Evolutionary conservation across 257 asterid species (phyloP).

Genomic region (Rubia yunnanensis): DNA sequence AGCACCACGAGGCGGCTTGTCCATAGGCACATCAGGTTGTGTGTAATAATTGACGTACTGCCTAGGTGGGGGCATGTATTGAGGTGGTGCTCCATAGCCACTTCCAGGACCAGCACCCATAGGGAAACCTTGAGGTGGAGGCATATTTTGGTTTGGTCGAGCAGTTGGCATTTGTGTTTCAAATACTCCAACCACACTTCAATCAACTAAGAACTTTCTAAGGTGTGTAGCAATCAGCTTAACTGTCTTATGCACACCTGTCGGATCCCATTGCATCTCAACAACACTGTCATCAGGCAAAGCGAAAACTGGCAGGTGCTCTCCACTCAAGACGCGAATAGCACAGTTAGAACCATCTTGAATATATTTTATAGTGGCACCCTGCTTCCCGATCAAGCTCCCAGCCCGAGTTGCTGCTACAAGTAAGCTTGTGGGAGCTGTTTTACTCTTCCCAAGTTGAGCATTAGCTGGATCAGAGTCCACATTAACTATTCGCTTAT

Average conservation of each 20-base stretch:
- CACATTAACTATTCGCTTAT: slow-evolving; percentile 53
- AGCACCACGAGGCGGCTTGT: slow-evolving; percentile 46
- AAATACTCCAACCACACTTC: slow-evolving; percentile 69
- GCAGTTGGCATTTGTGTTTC: slow-evolving; percentile 59
- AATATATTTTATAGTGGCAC: slow-evolving; percentile 74
- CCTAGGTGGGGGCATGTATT: slow-evolving; percentile 48
- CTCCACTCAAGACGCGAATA: slow-evolving; percentile 77
- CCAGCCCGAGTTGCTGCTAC: slow-evolving; percentile 91
- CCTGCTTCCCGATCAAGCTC: slow-evolving; percentile 90
- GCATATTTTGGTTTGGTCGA: slow-evolving; percentile 51
- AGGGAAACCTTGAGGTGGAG: too few relatives aligned
- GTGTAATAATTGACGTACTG: slow-evolving; percentile 60
- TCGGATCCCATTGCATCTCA: slow-evolving; percentile 87
- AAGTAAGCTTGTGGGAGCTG: slow-evolving; percentile 64
- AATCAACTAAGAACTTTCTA: slow-evolving; percentile 80
- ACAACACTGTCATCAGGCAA: slow-evolving; percentile 78
- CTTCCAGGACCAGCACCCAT: too few relatives aligned
- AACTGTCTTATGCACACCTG: slow-evolving; percentile 60
- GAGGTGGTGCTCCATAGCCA: too few relatives aligned
- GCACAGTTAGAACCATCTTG: slow-evolving; percentile 71
- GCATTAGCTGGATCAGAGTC: slow-evolving; percentile 46
- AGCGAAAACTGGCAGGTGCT: slow-evolving; percentile 68
- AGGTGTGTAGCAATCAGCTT: slow-evolving; percentile 70
- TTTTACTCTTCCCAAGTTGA: slow-evolving; percentile 33
- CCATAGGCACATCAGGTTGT: slow-evolving; percentile 49